Conservation (phyloP, 1,139 yeast species). For the Geotrichum macrosporum region DNA sequence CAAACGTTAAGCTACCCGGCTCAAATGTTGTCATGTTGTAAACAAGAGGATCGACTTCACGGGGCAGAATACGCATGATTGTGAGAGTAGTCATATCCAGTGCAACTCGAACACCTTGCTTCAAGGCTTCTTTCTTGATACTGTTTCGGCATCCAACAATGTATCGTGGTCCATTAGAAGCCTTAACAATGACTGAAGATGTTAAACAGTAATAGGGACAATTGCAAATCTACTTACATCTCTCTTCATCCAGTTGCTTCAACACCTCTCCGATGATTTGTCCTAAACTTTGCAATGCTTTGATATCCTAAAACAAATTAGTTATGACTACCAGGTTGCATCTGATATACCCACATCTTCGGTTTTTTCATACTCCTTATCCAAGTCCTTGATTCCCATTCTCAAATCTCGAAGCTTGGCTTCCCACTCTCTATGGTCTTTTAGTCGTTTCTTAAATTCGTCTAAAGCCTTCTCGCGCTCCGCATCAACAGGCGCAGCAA, state of each 20-base stretch:
- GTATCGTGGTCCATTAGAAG: conserved; percentile 95
- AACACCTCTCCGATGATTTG: conserved; percentile 97
- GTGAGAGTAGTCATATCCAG: conserved; percentile 97
- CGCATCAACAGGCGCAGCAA: conserved; percentile 45
- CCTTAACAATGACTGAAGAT: conserved; percentile 69
- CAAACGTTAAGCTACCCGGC: conserved; percentile 93
- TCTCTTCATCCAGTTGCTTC: conserved; percentile 91
- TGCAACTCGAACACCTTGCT: conserved; percentile 94
- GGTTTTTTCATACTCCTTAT: conserved; percentile 81
- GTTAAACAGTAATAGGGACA: not conserved
- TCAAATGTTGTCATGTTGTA: conserved; percentile 98
- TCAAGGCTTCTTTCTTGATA: conserved; percentile 73
- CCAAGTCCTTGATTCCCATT: conserved; percentile 76
- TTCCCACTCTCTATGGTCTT: conserved; percentile 95
- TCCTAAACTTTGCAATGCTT: conserved; percentile 95
- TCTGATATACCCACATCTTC: conserved; percentile 52
- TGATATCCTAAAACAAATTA: conserved; percentile 53
- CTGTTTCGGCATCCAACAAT: conserved; percentile 97
- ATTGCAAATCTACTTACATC: conserved; percentile 41
- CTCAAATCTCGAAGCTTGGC: conserved; percentile 83
- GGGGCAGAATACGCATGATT: conserved; percentile 93
- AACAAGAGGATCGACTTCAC: conserved; percentile 97
- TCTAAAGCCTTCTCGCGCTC: conserved; percentile 78
- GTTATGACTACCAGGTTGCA: not conserved
- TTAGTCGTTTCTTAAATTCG: conserved; percentile 76